Base-by-base conservation (phyloP, 2,329 filamentous ascomycete species). In the Nemania serpens region DNA sequence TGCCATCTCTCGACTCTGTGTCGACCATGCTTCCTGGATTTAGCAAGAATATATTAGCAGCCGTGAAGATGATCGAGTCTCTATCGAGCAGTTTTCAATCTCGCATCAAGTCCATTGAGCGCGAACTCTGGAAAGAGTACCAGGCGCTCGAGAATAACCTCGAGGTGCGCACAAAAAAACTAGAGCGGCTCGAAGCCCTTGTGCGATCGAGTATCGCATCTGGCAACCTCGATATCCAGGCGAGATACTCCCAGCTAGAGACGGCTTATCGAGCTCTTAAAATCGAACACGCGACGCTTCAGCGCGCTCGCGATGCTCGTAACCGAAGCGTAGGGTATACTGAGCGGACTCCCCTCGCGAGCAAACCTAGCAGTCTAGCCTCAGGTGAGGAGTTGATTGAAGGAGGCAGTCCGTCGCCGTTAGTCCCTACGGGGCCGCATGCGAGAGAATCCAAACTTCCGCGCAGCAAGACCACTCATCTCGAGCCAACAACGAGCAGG, bases 51-150 rank as follows among this genome's bases (percentile, higher is more conserved):
- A 83, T 99, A 25, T 77, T 97, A 45, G 86, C 88, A 1, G 94
- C 94, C 0, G 85, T 97, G 63, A 96, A 94, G 79, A 91, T 88
- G 2, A 88, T 98, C 57, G 95, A 98, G 79, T 81, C 82, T 17
- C 86, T 96, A 65, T 82, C 98, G 37, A 84, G 85, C 17, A 85
- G 86, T 9, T 96, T 97, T 79, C 90, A 91, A 70, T 81, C 83
- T 41, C 89, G 91, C 61, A 91, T 97, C 72, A 91, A 91, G 70
- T 81, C 83, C 6, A 88, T 97, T n/a, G 95, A 99, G 75, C 88
- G 91, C 50, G 91, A 96, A 62, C 78, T 98, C n/a, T 89, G 88
- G 79, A 91, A 92, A 64, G 93, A 98, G 71, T 98, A 97, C 71
- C 91, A 96, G 70, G 86, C 84, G 0, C 82, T 99, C 1, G 93